Evolutionary conservation across 2,329 filamentous ascomycete genomes (phyloP), one percentile per base, ranked within the genome.

Genomic region (Magnaporthiopsis poae): DNA sequence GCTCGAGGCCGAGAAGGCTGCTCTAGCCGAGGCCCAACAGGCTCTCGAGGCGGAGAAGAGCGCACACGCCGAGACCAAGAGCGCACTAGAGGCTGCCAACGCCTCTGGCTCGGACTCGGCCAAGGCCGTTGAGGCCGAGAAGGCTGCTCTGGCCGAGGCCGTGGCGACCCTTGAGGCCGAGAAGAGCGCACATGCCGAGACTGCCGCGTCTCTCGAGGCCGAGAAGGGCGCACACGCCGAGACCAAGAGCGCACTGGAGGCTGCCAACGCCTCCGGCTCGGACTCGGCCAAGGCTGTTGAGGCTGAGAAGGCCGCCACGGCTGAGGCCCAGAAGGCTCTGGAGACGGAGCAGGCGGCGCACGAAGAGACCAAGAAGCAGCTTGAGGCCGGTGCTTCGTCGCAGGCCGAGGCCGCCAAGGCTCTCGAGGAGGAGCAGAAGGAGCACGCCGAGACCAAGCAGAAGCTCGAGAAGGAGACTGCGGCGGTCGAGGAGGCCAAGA

Each of bases 151-250:
- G 35, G 31, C 46, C n/a, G 65, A 66, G 56, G 56, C 65, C 5
- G 27, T 27, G 56, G 31, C 15, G 18, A 33, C 35, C 1, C 15
- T 61, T 5, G 66, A 64, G 5, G 36, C 35, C 9, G 64, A 62
- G 65, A 27, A 66, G 65, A 21, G 29, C 39, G 61, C 65, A n/a
- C 29, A 21, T 2, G 65, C 65, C 31, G 61, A 66, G 61, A 29
- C 65, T 9, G 18, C 52, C 29, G 60, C 63, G 65, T 18, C 39
- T 12, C 31, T 61, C 35, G 66, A 67, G 52, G 25, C 56, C 5
- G 66, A 67, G 66, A 64, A 64, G 59, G 9, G n/a, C 8, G 62
- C 66, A 33, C 66, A 67, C 35, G 62, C 52, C 36, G 66, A 64
- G 62, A 64, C 66, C 35, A 67, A 64, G 56, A 52, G 27, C 21